Conservation (phyloP, 1,284 basidiomycete species). For the Marasmius tenuissimus region DNA sequence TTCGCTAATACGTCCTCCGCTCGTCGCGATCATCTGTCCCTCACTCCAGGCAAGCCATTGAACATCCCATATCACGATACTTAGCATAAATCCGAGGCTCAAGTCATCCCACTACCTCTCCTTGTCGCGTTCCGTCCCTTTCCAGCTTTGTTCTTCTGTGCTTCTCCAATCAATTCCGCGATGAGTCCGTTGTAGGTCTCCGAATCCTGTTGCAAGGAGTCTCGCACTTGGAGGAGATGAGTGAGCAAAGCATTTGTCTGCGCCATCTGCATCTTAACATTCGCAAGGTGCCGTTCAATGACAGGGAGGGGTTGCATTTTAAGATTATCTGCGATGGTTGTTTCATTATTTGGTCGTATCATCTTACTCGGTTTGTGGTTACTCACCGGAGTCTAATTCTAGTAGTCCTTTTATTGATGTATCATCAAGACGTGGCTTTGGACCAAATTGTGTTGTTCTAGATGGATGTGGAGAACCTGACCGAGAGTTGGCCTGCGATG, state of each 20-base stretch:
- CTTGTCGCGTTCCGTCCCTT: constrained; percentile 48
- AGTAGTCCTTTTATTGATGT: constrained; percentile 66
- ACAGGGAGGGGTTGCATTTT: constrained; percentile 66
- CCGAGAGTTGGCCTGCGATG: constrained; percentile 41
- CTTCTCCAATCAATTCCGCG: constrained; percentile 79
- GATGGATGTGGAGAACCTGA: constrained; percentile 54
- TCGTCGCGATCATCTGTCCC: too few species aligned
- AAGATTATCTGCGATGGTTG: constrained; percentile 56
- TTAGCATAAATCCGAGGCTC: background rate
- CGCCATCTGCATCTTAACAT: constrained; percentile 69
- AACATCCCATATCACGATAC: too few species aligned
- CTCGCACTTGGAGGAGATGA: constrained; percentile 79
- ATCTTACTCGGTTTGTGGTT: constrained; percentile 8
- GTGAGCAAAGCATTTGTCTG: constrained; percentile 75
- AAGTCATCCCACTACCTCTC: constrained; percentile 51
- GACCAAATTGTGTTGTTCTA: constrained; percentile 56
- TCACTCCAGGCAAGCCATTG: too few species aligned
- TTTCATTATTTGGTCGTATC: background rate
- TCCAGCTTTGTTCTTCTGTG: constrained; percentile 73
- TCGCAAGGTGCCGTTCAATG: constrained; percentile 65
- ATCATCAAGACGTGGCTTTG: constrained; percentile 71
- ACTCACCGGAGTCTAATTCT: constrained; percentile 66
- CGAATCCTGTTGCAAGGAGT: constrained; percentile 84
- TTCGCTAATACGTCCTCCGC: too few species aligned
- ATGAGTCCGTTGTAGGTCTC: constrained; percentile 84